Evolutionary conservation across 768 basidiomycete genomes (phyloP).

Genomic region (Lentinula sp.): DNA sequence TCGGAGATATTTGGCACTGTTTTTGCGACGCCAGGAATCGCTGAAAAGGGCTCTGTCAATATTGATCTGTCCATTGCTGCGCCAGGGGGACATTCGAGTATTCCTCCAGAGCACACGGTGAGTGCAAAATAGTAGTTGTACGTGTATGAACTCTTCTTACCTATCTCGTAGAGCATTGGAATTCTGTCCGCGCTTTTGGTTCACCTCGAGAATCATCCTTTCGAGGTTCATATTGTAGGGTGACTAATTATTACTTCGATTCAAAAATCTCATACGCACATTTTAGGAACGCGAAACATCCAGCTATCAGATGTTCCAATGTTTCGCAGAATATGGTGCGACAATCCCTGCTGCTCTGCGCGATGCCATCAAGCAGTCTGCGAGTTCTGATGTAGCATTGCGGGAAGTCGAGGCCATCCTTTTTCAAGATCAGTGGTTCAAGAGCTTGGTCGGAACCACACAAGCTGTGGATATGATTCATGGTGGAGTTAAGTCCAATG

Average conservation of each 20-base stretch:
- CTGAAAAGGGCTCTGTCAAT: slow-evolving; percentile 62
- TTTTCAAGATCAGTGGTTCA: slow-evolving; percentile 29
- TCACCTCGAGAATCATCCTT: slow-evolving; percentile 63
- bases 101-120: slow-evolving; percentile 73
- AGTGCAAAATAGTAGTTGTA: slow-evolving; percentile 24
- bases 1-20: slow-evolving; percentile 42
- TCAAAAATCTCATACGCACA: neutral
- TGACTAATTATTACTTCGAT: neutral
- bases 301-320: slow-evolving; percentile 55
- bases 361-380: slow-evolving; percentile 39
- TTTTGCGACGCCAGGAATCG: slow-evolving; percentile 57
- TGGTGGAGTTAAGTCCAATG: slow-evolving; percentile 72
- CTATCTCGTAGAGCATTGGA: slow-evolving; percentile 60
- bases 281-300: slow-evolving; percentile 49
- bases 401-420: slow-evolving; percentile 42
- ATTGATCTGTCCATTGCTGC: slow-evolving; percentile 58
- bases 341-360: slow-evolving; percentile 43
- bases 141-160: neutral
- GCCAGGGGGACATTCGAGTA: slow-evolving; percentile 80
- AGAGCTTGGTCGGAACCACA: slow-evolving; percentile 58
- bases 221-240: slow-evolving; percentile 41
- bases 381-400: slow-evolving; percentile 44
- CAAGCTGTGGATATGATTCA: slow-evolving; percentile 70
- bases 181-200: slow-evolving; percentile 69
- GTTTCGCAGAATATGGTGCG: slow-evolving; percentile 57